phyloP scores from a whole-genome alignment of 1,284 basidiomycete species.

The Trichosporon coremiiforme region DNA sequence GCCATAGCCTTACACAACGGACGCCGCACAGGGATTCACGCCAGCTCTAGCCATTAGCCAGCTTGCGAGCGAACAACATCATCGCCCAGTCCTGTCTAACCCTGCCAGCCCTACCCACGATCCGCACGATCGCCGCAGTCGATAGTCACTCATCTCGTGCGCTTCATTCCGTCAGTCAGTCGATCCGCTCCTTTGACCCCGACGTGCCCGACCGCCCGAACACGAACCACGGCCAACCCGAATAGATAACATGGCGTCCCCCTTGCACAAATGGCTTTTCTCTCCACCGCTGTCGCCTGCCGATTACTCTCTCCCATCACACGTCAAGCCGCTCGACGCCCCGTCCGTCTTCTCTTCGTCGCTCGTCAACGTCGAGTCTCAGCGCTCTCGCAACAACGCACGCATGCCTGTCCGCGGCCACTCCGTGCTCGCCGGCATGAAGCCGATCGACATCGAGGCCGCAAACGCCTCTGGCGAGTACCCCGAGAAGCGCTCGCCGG shows the following conservation, averaged over 20 bases:
- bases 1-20: not conserved
- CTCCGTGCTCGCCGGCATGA: slow-evolving; percentile 33
- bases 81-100: not conserved
- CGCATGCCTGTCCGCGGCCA: not conserved
- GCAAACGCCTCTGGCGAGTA: slow-evolving; percentile 17
- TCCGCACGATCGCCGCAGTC: slow-evolving; percentile 3
- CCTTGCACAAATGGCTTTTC: slow-evolving; percentile 53
- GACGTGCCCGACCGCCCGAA: not conserved
- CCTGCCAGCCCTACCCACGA: not conserved
- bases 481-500: slow-evolving; percentile 8
- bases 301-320: slow-evolving; percentile 22
- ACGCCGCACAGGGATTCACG: not conserved
- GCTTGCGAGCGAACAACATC: not conserved
- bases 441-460: slow-evolving; percentile 24
- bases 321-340: not conserved
- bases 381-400: not conserved
- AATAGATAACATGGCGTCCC: slow-evolving; percentile 45
- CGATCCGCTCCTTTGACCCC: not conserved
- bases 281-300: slow-evolving; percentile 51
- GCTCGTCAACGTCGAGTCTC: slow-evolving; percentile 21
- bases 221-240: not conserved
- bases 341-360: slow-evolving; percentile 2
- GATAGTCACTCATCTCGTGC: not conserved
- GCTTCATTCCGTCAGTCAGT: not conserved
- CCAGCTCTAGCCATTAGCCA: slow-evolving; percentile 3